Conservation (phyloP, 352 stramenopile species). For the Pythium phragmiticola region DNA sequence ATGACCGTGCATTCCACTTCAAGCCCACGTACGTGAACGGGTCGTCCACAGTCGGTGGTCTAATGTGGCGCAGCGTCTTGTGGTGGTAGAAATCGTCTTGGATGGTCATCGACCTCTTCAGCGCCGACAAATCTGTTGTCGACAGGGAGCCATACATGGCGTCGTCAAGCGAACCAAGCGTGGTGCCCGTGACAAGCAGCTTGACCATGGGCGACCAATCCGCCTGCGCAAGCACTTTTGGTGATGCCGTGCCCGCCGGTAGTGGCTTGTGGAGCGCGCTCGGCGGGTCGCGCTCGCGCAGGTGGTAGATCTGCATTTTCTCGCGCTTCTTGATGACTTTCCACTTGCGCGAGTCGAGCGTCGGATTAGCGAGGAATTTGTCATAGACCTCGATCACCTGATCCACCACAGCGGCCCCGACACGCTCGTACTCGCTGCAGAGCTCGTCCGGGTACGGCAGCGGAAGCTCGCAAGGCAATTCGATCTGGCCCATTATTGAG, state of each 20-base stretch:
- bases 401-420: slow-evolving; percentile 5
- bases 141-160: slow-evolving; percentile 55
- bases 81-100: slow-evolving; percentile 26
- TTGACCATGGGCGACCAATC: slow-evolving; percentile 39
- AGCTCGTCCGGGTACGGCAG: slow-evolving; percentile 2
- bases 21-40: slow-evolving; percentile 23
- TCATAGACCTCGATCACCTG: slow-evolving; percentile 1
- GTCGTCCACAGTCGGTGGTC: slow-evolving; percentile 30
- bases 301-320: slow-evolving; percentile 5
- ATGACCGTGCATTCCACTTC: slow-evolving; percentile 20
- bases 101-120: slow-evolving; percentile 32
- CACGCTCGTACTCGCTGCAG: slow-evolving; percentile 7
- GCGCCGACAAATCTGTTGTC: slow-evolving; percentile 29
- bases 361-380: slow-evolving; percentile 1
- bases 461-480: slow-evolving; percentile 5
- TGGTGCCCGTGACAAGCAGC: slow-evolving; percentile 47
- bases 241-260: neutral
- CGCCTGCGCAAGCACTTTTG: neutral
- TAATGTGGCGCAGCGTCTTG: slow-evolving; percentile 42
- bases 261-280: slow-evolving; percentile 10
- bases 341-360: slow-evolving; percentile 5
- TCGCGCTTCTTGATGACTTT: slow-evolving; percentile 6
- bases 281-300: slow-evolving; percentile 7
- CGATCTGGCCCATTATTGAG: neutral
- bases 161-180: slow-evolving; percentile 56